These are phyloP conservation scores for Colletotrichum sidae DNA, from an alignment of 2,329 filamentous ascomycete species.

Conservation along the genomic window DNA sequence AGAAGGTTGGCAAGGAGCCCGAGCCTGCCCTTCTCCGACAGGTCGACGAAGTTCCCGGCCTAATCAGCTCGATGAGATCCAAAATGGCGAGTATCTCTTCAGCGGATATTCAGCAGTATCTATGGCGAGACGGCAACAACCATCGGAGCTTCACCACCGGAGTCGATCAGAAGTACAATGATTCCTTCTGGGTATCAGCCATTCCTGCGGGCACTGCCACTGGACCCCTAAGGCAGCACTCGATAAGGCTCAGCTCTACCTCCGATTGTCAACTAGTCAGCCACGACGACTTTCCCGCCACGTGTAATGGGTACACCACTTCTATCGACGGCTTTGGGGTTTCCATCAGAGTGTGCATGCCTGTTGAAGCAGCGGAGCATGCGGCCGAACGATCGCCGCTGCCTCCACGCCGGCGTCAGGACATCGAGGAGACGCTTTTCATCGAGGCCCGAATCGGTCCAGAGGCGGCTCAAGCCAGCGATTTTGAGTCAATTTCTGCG, in stretches of 20 bases:
- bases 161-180: conserved; percentile 20
- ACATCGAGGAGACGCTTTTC: conserved; percentile 28
- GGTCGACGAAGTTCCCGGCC: conserved; percentile 3
- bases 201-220: conserved; percentile 28
- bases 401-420: conserved; percentile 23
- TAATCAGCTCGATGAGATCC: conserved; percentile 17
- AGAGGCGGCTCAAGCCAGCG: conserved; percentile 7
- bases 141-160: conserved; percentile 27
- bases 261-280: conserved; percentile 14
- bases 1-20: conserved; percentile 28
- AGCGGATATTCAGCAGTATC: conserved; percentile 28
- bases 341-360: conserved; percentile 27
- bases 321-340: conserved; percentile 31
- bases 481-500: conserved; percentile 8
- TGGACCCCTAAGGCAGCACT: conserved; percentile 34
- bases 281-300: conserved; percentile 24
- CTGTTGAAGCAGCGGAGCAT: neutral
- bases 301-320: conserved; percentile 27
- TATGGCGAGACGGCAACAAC: conserved; percentile 30
- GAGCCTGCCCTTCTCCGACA: conserved; percentile 25
- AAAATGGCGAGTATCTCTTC: conserved; percentile 28
- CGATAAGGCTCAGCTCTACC: conserved; percentile 32
- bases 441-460: conserved; percentile 24
- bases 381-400: neutral
- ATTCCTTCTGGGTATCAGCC: conserved; percentile 34